phyloP scores from a whole-genome alignment of 2,329 filamentous ascomycete genomes.

The Chaetomiaceae sp. region DNA sequence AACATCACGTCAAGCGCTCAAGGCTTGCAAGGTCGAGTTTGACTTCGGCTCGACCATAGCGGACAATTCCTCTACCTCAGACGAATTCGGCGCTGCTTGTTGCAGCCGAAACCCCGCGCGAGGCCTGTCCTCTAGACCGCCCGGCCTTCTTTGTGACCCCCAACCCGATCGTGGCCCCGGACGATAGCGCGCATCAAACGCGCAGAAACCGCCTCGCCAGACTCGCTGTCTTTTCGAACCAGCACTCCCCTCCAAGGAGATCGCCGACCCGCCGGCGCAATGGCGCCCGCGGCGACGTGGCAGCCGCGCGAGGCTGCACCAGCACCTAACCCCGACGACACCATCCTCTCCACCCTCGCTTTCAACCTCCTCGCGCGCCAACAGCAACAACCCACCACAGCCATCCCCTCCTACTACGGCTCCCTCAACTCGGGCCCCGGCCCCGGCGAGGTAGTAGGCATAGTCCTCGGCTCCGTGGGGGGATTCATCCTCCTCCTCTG shows the following conservation, averaged over 20 bases:
- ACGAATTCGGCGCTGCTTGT: too few relatives aligned
- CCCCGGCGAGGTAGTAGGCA: slow-evolving; percentile 37
- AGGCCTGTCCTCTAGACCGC: not conserved
- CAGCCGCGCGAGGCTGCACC: not conserved
- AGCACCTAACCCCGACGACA: slow-evolving; percentile 1
- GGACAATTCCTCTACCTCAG: not conserved
- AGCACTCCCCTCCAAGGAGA: not conserved
- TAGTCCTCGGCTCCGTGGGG: slow-evolving; percentile 42
- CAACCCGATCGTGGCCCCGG: not conserved
- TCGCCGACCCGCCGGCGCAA: not conserved
- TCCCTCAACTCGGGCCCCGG: slow-evolving; percentile 25
- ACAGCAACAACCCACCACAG: slow-evolving; percentile 27
- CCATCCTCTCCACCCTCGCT: slow-evolving; percentile 4
- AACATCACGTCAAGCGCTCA: too few relatives aligned
- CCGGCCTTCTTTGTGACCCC: not conserved
- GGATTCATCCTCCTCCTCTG: slow-evolving; percentile 35
- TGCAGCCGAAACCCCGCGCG: not conserved
- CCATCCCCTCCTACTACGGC: slow-evolving; percentile 32
- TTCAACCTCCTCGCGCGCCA: slow-evolving; percentile 20
- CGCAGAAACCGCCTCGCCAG: not conserved
- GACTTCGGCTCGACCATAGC: too few relatives aligned
- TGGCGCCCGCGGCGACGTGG: slow-evolving; percentile 3
- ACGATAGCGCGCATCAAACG: not conserved
- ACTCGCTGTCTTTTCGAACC: not conserved
- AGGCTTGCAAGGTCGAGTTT: too few relatives aligned